Evolutionary conservation across 352 stramenopile genomes (phyloP), one percentile per base, ranked within the genome.

Genomic region (Phytopythium helicoides): DNA sequence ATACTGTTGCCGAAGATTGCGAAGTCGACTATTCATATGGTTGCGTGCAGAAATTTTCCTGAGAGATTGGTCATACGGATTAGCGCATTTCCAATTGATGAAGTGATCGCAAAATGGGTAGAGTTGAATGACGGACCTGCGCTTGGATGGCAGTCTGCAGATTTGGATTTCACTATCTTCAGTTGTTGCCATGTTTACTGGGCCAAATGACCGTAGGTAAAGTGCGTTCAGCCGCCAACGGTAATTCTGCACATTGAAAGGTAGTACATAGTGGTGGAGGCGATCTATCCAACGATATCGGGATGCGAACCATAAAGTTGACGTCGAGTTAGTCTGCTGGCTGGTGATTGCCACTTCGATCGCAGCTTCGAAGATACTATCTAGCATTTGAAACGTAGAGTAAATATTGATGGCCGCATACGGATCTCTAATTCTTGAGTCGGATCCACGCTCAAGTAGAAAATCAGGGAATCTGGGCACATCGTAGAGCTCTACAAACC

Each of bases 251-350:
- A 35, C 3, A 33, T 33, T 33, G 28, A 33, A 33, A 5, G 28
- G 28, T 9, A 33, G 5, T 9, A 33, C 28, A 9, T 10, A 33
- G 9, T 33, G 28, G 28, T 33, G 28, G 28, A 33, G 28, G 28
- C 28, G 28, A 33, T 33, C 28, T 5, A 33, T 33, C 28, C 28
- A 33, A 33, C 28, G 28, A 33, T 3, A 72, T 54, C 9, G 81
- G 54, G 3, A 52, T 59, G 35, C 83, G 57, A 0, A 84, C 37
- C 60, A 82, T 73, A 0, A 6, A 54, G 31, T 73, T 84, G 1
- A 59, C 52, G 0, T 60, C 73, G 4, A 35, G 28, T 0, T 73
- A 45, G 1, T 14, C 28, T 33, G 5, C 5, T 33, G 5, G 9
- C 28, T 33, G 28, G 5, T 33, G 9, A 10, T 33, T 9, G 9